A percentile compares a stretch with the other conserved stretches of the same genome.
Conservation (phyloP, 257 asterid genomes). For the Solanum paucissectum region DNA sequence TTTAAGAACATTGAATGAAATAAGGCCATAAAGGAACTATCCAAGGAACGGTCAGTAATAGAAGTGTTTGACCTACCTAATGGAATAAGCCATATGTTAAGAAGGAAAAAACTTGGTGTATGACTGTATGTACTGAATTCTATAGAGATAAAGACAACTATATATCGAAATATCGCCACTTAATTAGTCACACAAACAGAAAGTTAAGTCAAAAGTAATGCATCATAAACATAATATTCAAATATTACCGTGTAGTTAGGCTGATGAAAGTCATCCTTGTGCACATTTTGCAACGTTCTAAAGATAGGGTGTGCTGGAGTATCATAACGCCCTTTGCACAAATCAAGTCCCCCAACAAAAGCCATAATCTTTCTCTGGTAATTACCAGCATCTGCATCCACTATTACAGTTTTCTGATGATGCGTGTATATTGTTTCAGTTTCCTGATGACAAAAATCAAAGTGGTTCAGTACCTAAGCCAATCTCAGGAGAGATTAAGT, state of each 20-base stretch:
- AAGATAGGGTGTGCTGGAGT: slow-evolving; percentile 64
- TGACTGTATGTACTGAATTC: not conserved
- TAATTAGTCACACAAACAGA: not conserved
- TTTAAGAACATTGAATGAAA: not conserved
- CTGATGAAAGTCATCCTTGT: slow-evolving; percentile 79
- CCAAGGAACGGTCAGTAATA: not conserved
- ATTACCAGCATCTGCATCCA: slow-evolving; percentile 56
- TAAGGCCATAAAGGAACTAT: not conserved
- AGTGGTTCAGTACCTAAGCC: not conserved
- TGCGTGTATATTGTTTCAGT: slow-evolving; percentile 88
- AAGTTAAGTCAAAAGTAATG: not conserved
- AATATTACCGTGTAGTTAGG: slow-evolving; percentile 69
- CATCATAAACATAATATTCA: not conserved
- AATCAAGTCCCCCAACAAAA: slow-evolving; percentile 88
- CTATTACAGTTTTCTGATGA: slow-evolving; percentile 86
- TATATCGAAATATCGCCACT: not conserved
- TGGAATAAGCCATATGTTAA: not conserved
- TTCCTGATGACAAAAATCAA: slow-evolving; percentile 43
- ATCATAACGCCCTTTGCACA: slow-evolving; percentile 88
- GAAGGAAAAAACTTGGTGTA: not conserved
- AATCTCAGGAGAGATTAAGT: not conserved
- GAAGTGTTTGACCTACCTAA: not conserved
- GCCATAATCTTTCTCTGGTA: slow-evolving; percentile 54
- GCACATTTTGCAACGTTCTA: slow-evolving; percentile 53
- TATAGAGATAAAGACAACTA: not conserved